phyloP scores from a whole-genome alignment of 2,329 filamentous ascomycete species.

The Exophiala dermatitidis region DNA sequence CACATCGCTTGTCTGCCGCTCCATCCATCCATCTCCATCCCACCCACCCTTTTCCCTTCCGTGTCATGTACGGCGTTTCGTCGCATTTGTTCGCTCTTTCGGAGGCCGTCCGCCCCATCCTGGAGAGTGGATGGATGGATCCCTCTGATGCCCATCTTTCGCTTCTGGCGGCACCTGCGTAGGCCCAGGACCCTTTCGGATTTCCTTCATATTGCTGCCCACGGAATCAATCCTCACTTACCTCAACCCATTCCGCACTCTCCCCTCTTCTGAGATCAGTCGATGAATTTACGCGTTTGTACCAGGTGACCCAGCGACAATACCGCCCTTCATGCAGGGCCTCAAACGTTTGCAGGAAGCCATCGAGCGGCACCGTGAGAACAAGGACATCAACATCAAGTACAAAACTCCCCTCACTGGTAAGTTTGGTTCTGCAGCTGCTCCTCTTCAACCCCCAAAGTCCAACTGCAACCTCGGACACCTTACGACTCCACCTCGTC shows the following conservation, averaged over 20 bases:
- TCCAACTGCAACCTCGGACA: not conserved
- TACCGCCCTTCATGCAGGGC: constrained; percentile 26
- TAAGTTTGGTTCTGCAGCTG: constrained; percentile 13
- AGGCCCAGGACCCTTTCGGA: not conserved
- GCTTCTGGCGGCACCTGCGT: not conserved
- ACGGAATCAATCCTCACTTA: constrained; percentile 22
- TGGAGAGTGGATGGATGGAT: not conserved
- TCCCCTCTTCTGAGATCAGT: constrained; percentile 12
- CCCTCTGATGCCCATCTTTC: not conserved
- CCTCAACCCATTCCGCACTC: constrained; percentile 26
- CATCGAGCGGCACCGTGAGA: constrained; percentile 26
- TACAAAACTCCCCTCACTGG: constrained; percentile 28
- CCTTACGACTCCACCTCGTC: not conserved
- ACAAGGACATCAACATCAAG: constrained; percentile 28
- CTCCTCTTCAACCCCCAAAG: constrained; percentile 3
- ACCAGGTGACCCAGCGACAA: constrained; percentile 18
- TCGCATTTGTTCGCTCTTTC: constrained; percentile 3
- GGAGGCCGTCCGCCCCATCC: constrained; percentile 7
- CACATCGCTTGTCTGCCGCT: not conserved
- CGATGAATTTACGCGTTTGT: not conserved
- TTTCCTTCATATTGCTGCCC: constrained; percentile 21
- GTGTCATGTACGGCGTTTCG: not conserved
- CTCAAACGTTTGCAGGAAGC: constrained; percentile 26
- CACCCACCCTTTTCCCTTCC: not conserved
- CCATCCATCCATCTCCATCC: constrained; percentile 1